Percentiles rank a stretch among this genome's conserved stretches.
phyloP scores from a whole-genome alignment of 169 alveolate genomes.

The Sarcocystis neurona region DNA sequence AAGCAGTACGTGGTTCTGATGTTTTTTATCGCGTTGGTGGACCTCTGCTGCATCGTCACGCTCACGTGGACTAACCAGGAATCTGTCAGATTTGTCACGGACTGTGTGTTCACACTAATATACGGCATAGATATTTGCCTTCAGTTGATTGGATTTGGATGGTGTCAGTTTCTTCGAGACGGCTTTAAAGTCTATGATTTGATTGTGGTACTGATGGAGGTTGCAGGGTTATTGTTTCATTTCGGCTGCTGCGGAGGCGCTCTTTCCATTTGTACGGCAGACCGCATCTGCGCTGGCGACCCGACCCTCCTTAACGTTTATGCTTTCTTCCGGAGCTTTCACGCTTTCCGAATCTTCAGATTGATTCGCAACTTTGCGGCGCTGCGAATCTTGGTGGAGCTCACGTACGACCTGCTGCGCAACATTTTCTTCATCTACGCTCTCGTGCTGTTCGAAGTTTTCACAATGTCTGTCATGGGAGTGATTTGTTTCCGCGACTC shows the following conservation, averaged over 20 bases:
- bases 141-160: constrained; percentile 10
- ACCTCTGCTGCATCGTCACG: background rate
- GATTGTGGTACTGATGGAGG: background rate
- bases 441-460: constrained; percentile 35
- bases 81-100: background rate
- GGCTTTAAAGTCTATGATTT: constrained; percentile 21
- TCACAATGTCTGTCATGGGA: constrained; percentile 44
- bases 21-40: background rate
- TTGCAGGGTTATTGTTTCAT: background rate
- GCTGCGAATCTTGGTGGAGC: constrained; percentile 34
- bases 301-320: background rate
- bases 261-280: background rate
- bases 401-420: constrained; percentile 53
- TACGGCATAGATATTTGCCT: background rate
- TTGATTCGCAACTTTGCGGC: constrained; percentile 39
- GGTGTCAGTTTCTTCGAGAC: constrained; percentile 16
- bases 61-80: too few relatives aligned
- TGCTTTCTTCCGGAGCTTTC: too few relatives aligned
- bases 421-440: constrained; percentile 39
- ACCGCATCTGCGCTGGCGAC: background rate
- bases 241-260: background rate
- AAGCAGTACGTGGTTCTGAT: background rate
- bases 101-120: background rate
- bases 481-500: constrained; percentile 52
- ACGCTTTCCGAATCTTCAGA: constrained; percentile 52